phyloP scores from a whole-genome alignment of 345 rosid genomes.

The Populus alba region DNA sequence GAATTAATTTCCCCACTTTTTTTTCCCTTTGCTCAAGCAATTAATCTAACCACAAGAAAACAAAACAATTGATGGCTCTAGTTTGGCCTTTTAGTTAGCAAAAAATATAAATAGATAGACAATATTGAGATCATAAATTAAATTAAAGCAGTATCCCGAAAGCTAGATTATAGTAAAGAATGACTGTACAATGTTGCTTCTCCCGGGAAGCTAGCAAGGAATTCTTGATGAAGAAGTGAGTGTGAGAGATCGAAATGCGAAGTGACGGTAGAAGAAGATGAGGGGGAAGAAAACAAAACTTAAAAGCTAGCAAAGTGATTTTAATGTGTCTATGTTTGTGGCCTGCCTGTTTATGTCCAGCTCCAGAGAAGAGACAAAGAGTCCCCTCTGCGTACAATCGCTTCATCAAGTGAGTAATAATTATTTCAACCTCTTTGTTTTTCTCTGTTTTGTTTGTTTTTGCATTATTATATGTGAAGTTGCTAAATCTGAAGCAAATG shows the following conservation, averaged over 20 bases:
- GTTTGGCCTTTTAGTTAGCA: neutral
- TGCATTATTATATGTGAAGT: neutral
- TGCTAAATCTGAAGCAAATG: conserved; percentile 10
- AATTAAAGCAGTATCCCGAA: neutral
- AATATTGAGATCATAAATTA: neutral
- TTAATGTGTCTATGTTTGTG: conserved; percentile 37
- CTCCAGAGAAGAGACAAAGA: conserved; percentile 99
- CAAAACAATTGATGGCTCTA: neutral
- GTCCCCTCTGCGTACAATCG: conserved; percentile 99
- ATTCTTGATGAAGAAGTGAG: conserved; percentile 10
- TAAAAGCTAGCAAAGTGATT: conserved; percentile 33
- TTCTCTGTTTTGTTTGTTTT: neutral
- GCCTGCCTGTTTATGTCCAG: conserved; percentile 60
- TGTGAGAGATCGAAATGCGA: conserved; percentile 17
- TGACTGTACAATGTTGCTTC: conserved; percentile 12
- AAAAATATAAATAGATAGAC: neutral
- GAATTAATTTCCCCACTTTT: neutral
- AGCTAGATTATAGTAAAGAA: neutral
- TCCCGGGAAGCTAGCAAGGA: conserved; percentile 43
- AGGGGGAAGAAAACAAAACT: neutral
- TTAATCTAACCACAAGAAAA: neutral
- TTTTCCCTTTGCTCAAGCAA: neutral
- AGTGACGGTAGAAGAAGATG: conserved; percentile 6
- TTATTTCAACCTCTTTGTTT: neutral
- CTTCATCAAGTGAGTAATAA: conserved; percentile 86